A percentile compares a stretch with the other conserved stretches of the same genome.
Conservation (phyloP, 2,329 filamentous ascomycete genomes). For the Arthrobotrys entomopaga region DNA sequence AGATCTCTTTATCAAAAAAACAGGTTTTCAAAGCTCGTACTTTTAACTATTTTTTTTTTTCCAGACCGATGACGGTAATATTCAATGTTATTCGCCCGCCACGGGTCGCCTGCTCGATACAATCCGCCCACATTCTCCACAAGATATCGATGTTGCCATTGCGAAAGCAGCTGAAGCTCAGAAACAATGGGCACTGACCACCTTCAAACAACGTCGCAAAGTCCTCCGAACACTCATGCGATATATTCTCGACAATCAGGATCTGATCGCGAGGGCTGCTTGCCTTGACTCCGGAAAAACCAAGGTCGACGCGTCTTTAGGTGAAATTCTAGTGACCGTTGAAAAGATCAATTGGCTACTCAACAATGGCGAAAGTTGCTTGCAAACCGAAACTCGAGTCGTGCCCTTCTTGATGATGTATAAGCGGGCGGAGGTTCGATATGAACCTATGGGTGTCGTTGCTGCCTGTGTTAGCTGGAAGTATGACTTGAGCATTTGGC, state of each 20-base stretch:
- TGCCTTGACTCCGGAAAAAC: conserved; percentile 97
- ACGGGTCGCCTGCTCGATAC: conserved; percentile 84
- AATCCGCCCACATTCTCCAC: conserved; percentile 78
- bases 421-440: conserved; percentile 88
- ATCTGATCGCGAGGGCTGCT: conserved; percentile 83
- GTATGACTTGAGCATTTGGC: conserved; percentile 65
- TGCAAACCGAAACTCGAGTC: conserved; percentile 73
- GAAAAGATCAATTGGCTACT: conserved; percentile 97
- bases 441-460: conserved; percentile 92
- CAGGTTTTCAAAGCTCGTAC: not conserved
- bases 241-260: conserved; percentile 87
- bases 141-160: conserved; percentile 82
- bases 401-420: conserved; percentile 79
- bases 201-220: conserved; percentile 78
- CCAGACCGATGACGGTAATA: conserved; percentile 34
- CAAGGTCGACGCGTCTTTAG: conserved; percentile 89
- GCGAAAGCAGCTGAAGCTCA: conserved; percentile 79
- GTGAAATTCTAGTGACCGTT: conserved; percentile 90
- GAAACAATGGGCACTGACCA: conserved; percentile 78
- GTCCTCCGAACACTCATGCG: conserved; percentile 83
- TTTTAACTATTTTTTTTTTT: conserved; percentile 1
- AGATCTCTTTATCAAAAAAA: not conserved
- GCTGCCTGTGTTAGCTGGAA: conserved; percentile 97
- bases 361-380: conserved; percentile 83
- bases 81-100: conserved; percentile 82